phyloP scores from a whole-genome alignment of 2,329 filamentous ascomycete species.

The Trichophyton equinum region DNA sequence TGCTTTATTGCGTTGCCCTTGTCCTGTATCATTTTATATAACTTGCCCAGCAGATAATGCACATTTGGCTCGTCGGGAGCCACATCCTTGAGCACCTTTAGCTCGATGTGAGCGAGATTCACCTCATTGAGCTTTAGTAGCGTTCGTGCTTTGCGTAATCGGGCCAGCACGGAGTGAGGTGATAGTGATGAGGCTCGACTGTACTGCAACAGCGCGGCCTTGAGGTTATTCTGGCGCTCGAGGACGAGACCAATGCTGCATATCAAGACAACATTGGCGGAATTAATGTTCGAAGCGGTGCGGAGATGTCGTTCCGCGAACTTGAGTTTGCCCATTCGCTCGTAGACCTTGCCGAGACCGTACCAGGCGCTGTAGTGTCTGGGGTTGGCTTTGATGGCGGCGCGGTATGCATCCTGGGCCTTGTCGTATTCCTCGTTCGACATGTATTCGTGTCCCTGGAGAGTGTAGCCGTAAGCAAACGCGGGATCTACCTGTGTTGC shows the following conservation, averaged over 20 bases:
- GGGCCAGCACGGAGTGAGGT: slow-evolving; percentile 66
- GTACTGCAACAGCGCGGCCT: slow-evolving; percentile 69
- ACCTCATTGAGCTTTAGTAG: slow-evolving; percentile 62
- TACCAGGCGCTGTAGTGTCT: slow-evolving; percentile 99
- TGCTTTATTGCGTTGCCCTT: slow-evolving; percentile 72
- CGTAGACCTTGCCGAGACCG: slow-evolving; percentile 67
- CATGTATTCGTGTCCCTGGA: slow-evolving; percentile 92
- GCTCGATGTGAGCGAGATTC: slow-evolving; percentile 62
- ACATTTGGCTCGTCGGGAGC: slow-evolving; percentile 93
- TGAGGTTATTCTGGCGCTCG: slow-evolving; percentile 74
- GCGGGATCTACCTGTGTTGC: slow-evolving; percentile 80
- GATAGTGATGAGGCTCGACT: slow-evolving; percentile 69
- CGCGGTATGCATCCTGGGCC: slow-evolving; percentile 73
- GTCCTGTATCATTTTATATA: slow-evolving; percentile 48
- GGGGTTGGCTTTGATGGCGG: slow-evolving; percentile 71
- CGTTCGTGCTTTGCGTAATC: slow-evolving; percentile 85
- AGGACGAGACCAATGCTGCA: slow-evolving; percentile 84
- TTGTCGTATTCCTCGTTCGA: slow-evolving; percentile 96
- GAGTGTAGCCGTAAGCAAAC: slow-evolving; percentile 89
- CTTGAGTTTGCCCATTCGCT: slow-evolving; percentile 80
- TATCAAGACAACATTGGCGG: slow-evolving; percentile 81
- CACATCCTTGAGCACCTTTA: slow-evolving; percentile 78
- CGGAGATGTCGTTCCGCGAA: slow-evolving; percentile 87
- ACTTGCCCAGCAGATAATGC: slow-evolving; percentile 72
- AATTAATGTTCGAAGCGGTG: slow-evolving; percentile 77